Evolutionary conservation across 2,329 filamentous ascomycete species (phyloP).

Genomic region (Metarhizium brunneum): DNA sequence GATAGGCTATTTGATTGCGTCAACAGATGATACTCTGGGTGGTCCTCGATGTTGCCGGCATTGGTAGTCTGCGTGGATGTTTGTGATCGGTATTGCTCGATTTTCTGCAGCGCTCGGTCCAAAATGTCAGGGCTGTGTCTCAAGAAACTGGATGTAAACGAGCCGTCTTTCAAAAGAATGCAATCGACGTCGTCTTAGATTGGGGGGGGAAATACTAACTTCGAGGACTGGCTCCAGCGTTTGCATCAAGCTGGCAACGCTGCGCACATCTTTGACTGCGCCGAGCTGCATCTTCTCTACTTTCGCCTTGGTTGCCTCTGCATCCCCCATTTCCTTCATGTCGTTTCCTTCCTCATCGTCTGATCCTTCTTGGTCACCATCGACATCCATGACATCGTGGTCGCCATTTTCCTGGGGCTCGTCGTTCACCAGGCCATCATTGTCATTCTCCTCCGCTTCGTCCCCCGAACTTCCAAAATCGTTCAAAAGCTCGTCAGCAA

Average conservation of each 20-base stretch:
- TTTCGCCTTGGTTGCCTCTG: constrained; percentile 64
- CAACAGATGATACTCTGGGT: constrained; percentile 81
- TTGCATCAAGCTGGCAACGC: constrained; percentile 72
- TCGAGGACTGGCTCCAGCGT: constrained; percentile 71
- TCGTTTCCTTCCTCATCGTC: constrained; percentile 48
- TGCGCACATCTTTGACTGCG: constrained; percentile 66
- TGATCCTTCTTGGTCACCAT: constrained; percentile 35
- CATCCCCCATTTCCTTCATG: constrained; percentile 46
- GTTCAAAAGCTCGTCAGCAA: constrained; percentile 86
- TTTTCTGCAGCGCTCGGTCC: constrained; percentile 56
- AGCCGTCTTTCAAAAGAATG: constrained; percentile 18
- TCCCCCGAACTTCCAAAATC: constrained; percentile 59
- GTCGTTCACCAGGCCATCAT: constrained; percentile 36
- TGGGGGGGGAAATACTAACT: constrained; percentile 46
- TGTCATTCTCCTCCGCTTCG: constrained; percentile 56
- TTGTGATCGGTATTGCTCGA: constrained; percentile 64
- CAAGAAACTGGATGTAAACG: constrained; percentile 53
- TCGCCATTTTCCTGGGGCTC: constrained; percentile 27
- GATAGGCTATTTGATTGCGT: constrained; percentile 85
- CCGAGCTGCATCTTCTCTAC: constrained; percentile 76
- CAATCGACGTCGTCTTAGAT: constrained; percentile 13
- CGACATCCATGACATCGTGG: constrained; percentile 44
- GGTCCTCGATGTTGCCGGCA: constrained; percentile 80
- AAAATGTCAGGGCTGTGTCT: constrained; percentile 60
- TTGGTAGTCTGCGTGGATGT: constrained; percentile 54